Evolutionary conservation across 75 land plant species (phyloP).

Genomic region (Picea sitchensis): DNA sequence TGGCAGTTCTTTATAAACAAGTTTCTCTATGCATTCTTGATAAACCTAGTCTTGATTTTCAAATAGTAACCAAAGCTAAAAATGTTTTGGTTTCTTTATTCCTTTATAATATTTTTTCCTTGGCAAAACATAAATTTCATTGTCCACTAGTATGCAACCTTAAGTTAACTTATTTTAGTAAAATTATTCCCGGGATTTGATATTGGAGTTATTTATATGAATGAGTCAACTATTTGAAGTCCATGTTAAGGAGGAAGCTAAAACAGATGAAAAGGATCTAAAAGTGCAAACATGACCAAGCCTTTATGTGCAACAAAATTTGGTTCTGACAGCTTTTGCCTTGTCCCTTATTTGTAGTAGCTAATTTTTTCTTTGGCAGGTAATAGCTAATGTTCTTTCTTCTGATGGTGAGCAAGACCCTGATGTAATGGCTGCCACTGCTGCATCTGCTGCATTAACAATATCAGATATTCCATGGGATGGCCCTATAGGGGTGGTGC

Average conservation of each 20-base stretch:
- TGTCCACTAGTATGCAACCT: too few species aligned
- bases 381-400: conserved; percentile 82
- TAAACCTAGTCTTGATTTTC: not conserved
- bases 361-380: conserved; percentile 26
- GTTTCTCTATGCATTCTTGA: too few species aligned
- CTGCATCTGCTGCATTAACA: conserved; percentile 92
- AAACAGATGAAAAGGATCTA: not conserved
- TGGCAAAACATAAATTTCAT: not conserved
- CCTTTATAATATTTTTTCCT: not conserved
- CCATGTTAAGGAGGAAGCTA: not conserved
- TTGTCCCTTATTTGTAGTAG: not conserved
- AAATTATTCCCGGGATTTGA: not conserved
- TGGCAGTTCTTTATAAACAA: too few species aligned
- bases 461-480: conserved; percentile 94
- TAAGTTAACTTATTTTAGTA: too few species aligned
- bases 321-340: not conserved
- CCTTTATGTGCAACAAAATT: not conserved
- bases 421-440: conserved; percentile 94
- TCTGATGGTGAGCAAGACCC: conserved; percentile 98
- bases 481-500: conserved; percentile 90
- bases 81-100: not conserved
- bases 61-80: not conserved
- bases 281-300: not conserved
- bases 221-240: not conserved
- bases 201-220: not conserved